phyloP scores from a whole-genome alignment of 2,329 filamentous ascomycete genomes.

The Botryotinia narcissicola region DNA sequence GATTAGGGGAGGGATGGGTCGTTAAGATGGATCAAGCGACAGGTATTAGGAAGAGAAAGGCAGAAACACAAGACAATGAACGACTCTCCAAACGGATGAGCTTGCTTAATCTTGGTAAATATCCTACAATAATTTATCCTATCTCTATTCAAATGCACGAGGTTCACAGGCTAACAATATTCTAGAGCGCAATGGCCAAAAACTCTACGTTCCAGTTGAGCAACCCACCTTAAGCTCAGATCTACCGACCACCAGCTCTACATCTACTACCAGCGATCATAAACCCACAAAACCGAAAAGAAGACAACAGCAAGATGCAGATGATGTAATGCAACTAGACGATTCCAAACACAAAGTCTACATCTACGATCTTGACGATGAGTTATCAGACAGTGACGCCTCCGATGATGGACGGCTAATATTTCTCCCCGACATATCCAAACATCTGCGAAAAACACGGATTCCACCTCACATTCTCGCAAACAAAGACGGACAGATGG shows the following conservation, averaged over 20 bases:
- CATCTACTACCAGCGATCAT: constrained; percentile 25
- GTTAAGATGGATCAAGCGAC: constrained; percentile 37
- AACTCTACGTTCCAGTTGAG: constrained; percentile 65
- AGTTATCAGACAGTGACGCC: constrained; percentile 68
- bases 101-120: constrained; percentile 74
- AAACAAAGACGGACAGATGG: constrained; percentile 53
- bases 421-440: constrained; percentile 83
- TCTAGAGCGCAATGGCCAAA: constrained; percentile 59
- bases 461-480: constrained; percentile 60
- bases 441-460: constrained; percentile 70
- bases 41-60: constrained; percentile 54
- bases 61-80: constrained; percentile 60
- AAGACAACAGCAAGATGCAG: constrained; percentile 32
- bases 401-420: constrained; percentile 61
- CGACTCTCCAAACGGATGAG: constrained; percentile 83
- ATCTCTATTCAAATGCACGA: constrained; percentile 13
- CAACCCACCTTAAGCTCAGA: constrained; percentile 39
- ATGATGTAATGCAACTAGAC: constrained; percentile 79
- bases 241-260: constrained; percentile 11
- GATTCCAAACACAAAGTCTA: constrained; percentile 82
- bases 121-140: constrained; percentile 21
- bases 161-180: constrained; percentile 28
- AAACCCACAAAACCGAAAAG: constrained; percentile 26
- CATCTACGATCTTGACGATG: constrained; percentile 85
- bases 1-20: constrained; percentile 22